Conservation (phyloP, 2,329 filamentous ascomycete genomes). For the Apiospora phragmitis region DNA sequence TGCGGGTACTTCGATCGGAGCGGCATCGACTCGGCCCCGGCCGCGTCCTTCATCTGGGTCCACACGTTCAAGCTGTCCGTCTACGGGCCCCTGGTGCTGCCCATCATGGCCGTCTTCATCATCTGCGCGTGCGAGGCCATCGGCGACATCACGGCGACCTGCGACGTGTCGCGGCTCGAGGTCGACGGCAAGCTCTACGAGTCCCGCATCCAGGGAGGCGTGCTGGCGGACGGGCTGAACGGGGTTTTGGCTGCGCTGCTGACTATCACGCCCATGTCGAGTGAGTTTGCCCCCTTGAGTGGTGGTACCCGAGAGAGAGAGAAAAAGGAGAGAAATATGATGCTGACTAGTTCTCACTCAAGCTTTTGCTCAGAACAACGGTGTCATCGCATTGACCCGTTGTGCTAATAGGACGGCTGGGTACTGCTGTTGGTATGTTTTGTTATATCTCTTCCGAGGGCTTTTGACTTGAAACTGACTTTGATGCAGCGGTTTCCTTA, state of each 20-base stretch:
- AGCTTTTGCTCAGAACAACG: conserved; percentile 78
- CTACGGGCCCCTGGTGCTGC: conserved; percentile 73
- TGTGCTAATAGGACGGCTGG: conserved; percentile 81
- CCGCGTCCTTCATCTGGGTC: conserved; percentile 76
- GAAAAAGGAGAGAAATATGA: background rate
- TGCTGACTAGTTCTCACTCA: no score
- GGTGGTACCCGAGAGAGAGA: no score
- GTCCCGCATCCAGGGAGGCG: conserved; percentile 75
- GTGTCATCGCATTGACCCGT: conserved; percentile 77
- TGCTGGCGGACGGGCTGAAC: conserved; percentile 76
- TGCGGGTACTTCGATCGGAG: conserved; percentile 75
- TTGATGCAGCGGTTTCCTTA: conserved; percentile 60
- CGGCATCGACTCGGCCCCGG: conserved; percentile 71
- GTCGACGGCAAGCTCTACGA: conserved; percentile 73
- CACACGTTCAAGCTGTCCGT: conserved; percentile 72
- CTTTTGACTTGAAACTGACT: conserved; percentile 9
- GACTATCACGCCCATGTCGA: conserved; percentile 79
- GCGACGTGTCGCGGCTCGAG: conserved; percentile 75
- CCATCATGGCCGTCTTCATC: conserved; percentile 68
- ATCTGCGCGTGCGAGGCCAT: conserved; percentile 79
- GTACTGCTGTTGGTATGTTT: conserved; percentile 64
- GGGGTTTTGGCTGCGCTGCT: conserved; percentile 74
- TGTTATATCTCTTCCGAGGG: no score
- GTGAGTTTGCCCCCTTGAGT: background rate
- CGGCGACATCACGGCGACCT: conserved; percentile 78